phyloP scores from a whole-genome alignment of 768 basidiomycete species.

The Clitopilus hobsonii region DNA sequence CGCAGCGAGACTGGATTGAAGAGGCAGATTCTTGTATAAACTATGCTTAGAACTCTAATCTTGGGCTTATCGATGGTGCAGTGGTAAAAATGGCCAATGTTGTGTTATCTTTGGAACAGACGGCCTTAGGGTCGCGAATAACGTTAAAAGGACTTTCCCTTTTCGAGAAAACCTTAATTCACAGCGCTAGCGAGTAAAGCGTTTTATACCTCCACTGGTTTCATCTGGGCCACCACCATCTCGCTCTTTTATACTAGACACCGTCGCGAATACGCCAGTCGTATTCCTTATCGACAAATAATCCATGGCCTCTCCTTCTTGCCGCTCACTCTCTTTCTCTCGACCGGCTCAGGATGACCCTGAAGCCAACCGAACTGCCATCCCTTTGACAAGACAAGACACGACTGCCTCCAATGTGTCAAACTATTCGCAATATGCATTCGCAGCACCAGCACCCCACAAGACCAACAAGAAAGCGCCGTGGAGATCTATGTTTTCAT shows the following conservation, averaged over 20 bases:
- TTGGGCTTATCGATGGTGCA: neutral
- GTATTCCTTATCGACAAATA: neutral
- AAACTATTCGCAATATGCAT: neutral
- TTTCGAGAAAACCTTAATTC: neutral
- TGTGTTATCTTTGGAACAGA: neutral
- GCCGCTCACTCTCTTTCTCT: neutral
- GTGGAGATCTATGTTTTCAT: neutral
- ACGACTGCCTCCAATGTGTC: neutral
- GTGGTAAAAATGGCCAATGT: neutral
- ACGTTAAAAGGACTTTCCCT: neutral
- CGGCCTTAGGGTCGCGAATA: neutral
- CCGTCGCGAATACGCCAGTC: neutral
- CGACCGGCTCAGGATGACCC: neutral
- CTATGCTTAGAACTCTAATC: neutral
- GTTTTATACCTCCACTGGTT: neutral
- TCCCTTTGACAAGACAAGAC: neutral
- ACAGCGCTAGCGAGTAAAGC: neutral
- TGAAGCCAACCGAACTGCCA: neutral
- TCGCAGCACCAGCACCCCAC: constrained; percentile 9
- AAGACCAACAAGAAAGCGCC: constrained; percentile 1
- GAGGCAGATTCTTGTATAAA: neutral
- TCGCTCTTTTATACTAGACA: neutral
- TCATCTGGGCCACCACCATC: neutral
- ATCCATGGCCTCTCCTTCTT: neutral
- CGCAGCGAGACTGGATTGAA: neutral